These are phyloP conservation scores for Elongisporangium undulatum DNA, from an alignment of 352 stramenopile species.

Conservation along the genomic window DNA sequence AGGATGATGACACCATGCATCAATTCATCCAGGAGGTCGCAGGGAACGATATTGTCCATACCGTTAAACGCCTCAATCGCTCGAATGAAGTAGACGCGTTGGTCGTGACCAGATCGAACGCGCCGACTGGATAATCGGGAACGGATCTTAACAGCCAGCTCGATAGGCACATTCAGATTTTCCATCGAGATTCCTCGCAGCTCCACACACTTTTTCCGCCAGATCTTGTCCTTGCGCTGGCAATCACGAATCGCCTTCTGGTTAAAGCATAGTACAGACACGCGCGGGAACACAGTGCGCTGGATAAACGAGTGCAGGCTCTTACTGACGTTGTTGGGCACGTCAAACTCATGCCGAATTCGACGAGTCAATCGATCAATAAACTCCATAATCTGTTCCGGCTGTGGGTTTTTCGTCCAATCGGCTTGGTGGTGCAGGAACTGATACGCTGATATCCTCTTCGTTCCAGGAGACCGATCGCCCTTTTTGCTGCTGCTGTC, in stretches of 20 bases:
- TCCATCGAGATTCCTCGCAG: constrained; percentile 65
- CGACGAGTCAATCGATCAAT: constrained; percentile 55
- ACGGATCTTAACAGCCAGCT: constrained; percentile 62
- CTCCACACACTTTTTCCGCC: constrained; percentile 67
- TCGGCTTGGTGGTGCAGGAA: constrained; percentile 19
- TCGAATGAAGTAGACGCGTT: constrained; percentile 49
- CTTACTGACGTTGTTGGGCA: constrained; percentile 70
- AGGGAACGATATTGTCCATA: constrained; percentile 79
- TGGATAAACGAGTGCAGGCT: constrained; percentile 76
- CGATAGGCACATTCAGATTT: constrained; percentile 41
- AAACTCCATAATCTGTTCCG: constrained; percentile 78
- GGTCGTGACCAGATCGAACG: constrained; percentile 15
- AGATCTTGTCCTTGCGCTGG: constrained; percentile 81
- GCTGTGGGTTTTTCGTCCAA: constrained; percentile 61
- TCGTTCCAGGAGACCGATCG: neutral
- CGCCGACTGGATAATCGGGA: constrained; percentile 45
- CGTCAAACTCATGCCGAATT: constrained; percentile 72
- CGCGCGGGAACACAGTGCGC: constrained; percentile 66
- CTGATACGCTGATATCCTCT: neutral
- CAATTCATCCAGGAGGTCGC: constrained; percentile 76
- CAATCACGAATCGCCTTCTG: constrained; percentile 62
- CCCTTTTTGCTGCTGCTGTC: constrained; percentile 8
- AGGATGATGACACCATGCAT: constrained; percentile 84
- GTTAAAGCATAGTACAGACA: constrained; percentile 72
- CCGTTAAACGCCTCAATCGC: constrained; percentile 77